Evolutionary conservation across 2,329 filamentous ascomycete species (phyloP), one percentile per base, ranked within the genome.

Genomic region (Aspergillus unguis): DNA sequence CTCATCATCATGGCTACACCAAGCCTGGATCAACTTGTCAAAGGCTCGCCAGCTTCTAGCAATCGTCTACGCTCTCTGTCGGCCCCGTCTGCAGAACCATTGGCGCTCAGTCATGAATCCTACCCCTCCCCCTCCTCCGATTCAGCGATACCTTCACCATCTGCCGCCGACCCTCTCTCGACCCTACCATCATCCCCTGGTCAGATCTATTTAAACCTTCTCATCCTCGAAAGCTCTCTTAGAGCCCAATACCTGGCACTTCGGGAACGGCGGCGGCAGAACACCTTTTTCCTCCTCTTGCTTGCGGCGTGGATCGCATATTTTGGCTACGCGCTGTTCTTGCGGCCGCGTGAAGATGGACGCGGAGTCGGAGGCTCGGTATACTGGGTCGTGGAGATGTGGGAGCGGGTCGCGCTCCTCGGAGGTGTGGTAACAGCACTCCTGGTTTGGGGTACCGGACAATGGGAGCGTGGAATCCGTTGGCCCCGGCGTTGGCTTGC

Each of bases 201-300:
- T 50, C 94, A 96, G 78, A 96, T 99, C 67, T 99, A 99, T 75
- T 85, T 99, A 65, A 99, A 99, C 73, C 86, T 99, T 26, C 83
- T 99, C 54, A 95, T 99, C 64, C 88, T 99, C 71, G 94, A 99
- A 72, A 91, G 90, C 44, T 96, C 91, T 4, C 79, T 99, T 33
- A 90, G 94, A 59, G 86, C 90, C 26, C 94, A 99, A 65, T 97
- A 95, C 73, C 85, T 99, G 52, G 89, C 91, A 57, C 81, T 97
- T 41, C 88, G 92, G 54, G 88, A 91, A 43, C 86, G 94, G 38
- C 83, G 91, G 44, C 86, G 94, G 11, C 90, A 96, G 64, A 92
- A 99, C 71, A 92, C 90, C 2, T 95, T 97, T 74, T 95, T 97
- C 66, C 78, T 97, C 25, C 80, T 87, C 17, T 78, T 95, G 8